Evolutionary conservation across 768 basidiomycete species (phyloP).

Genomic region (Kwoniella botswanensis): DNA sequence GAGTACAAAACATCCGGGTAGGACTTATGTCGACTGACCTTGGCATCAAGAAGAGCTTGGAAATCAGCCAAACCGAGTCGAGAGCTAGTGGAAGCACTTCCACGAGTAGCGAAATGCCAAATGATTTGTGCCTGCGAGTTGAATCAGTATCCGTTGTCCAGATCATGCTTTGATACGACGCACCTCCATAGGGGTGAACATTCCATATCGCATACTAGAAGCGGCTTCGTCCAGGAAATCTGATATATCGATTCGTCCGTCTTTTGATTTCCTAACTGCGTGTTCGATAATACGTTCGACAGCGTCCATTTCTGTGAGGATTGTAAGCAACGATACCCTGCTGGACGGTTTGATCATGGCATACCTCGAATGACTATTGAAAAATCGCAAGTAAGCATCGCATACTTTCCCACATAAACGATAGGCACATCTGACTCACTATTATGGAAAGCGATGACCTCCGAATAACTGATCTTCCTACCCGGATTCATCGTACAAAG

Average conservation of each 20-base stretch:
- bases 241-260: slow-evolving; percentile 92
- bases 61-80: slow-evolving; percentile 88
- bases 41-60: slow-evolving; percentile 86
- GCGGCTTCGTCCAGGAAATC: slow-evolving; percentile 92
- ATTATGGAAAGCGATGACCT: slow-evolving; percentile 97
- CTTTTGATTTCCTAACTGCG: slow-evolving; percentile 85
- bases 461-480: slow-evolving; percentile 90
- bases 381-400: background rate
- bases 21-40: slow-evolving; percentile 34
- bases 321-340: too few species aligned
- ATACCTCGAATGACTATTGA: slow-evolving; percentile 33
- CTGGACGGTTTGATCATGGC: background rate
- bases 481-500: slow-evolving; percentile 87
- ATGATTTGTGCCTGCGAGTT: slow-evolving; percentile 68
- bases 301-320: slow-evolving; percentile 82
- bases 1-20: background rate
- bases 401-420: background rate
- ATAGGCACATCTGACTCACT: slow-evolving; percentile 62
- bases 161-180: slow-evolving; percentile 34
- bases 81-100: slow-evolving; percentile 64
- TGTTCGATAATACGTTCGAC: slow-evolving; percentile 91
- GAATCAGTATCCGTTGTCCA: background rate
- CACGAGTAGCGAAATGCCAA: slow-evolving; percentile 95
- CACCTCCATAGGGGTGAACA: slow-evolving; percentile 98
- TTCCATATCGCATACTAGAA: slow-evolving; percentile 83